Evolutionary conservation across 2,329 filamentous ascomycete genomes (phyloP).

Genomic region (Colletotrichum sidae): DNA sequence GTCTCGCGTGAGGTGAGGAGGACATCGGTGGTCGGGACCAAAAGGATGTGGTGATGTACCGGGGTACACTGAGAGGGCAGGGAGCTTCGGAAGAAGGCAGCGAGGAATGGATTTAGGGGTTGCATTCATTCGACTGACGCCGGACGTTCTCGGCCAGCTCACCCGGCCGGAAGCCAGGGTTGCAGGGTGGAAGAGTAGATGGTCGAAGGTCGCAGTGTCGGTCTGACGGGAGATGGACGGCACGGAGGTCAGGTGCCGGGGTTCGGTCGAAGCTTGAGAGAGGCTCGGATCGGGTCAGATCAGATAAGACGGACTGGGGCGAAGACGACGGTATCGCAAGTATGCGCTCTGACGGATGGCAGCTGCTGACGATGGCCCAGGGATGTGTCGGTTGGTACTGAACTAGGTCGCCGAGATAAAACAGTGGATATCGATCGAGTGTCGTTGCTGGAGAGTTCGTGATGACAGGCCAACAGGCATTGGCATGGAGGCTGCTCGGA

Average conservation of each 20-base stretch:
- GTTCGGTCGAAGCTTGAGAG: constrained; percentile 1
- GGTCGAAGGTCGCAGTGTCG: not conserved
- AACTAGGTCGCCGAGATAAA: not conserved
- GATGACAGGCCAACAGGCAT: constrained; percentile 1
- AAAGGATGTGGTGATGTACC: constrained; percentile 89
- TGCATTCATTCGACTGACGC: constrained; percentile 70
- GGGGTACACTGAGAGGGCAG: constrained; percentile 92
- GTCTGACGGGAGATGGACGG: constrained; percentile 1
- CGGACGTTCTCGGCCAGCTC: constrained; percentile 37
- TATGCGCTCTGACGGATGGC: not conserved
- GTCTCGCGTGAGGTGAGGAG: constrained; percentile 89
- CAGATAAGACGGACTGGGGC: not conserved
- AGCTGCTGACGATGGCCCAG: not conserved
- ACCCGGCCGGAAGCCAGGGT: constrained; percentile 38
- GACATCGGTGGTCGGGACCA: constrained; percentile 93
- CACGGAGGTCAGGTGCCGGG: constrained; percentile 19
- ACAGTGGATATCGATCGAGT: not conserved
- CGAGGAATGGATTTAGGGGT: constrained; percentile 98
- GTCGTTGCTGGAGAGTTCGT: constrained; percentile 10
- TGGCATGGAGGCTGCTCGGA: not conserved
- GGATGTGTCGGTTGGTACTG: not conserved
- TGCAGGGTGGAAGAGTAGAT: constrained; percentile 27
- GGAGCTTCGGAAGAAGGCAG: constrained; percentile 98
- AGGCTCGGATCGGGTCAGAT: constrained; percentile 1
- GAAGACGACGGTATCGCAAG: constrained; percentile 10